phyloP scores from a whole-genome alignment of 1,284 basidiomycete genomes.

The Ceratobasidium sp. region DNA sequence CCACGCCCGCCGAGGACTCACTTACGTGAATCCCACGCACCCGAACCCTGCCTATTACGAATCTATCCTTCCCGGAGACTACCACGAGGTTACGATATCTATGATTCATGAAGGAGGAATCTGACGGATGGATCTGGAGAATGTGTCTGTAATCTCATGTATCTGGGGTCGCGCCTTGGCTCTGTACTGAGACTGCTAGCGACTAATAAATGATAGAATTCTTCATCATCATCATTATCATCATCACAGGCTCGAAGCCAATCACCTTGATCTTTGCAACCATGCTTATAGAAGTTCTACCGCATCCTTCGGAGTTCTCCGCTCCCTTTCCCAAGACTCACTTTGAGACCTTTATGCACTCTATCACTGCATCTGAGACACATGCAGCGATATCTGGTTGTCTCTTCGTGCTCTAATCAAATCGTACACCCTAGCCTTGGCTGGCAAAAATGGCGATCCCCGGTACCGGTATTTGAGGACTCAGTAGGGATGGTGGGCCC shows the following conservation, averaged over 20 bases:
- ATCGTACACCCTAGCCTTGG: conserved; percentile 82
- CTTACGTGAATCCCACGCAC: conserved; percentile 1
- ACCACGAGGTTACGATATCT: not conserved
- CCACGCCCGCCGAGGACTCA: conserved; percentile 8
- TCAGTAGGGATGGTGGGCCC: too few species aligned
- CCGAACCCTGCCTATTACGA: conserved; percentile 4
- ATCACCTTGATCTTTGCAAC: too few species aligned
- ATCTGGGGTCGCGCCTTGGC: conserved; percentile 4
- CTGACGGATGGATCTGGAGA: not conserved
- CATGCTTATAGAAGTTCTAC: too few species aligned
- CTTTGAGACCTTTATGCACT: conserved; percentile 1
- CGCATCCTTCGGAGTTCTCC: not conserved
- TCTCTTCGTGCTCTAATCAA: conserved; percentile 69
- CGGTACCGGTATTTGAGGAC: conserved; percentile 84
- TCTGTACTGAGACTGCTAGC: not conserved
- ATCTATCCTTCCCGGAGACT: conserved; percentile 2
- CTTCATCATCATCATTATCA: conserved; percentile 14
- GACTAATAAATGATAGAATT: conserved; percentile 12
- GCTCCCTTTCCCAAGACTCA: conserved; percentile 11
- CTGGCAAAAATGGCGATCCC: conserved; percentile 85
- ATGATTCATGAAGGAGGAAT: not conserved
- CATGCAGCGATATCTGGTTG: not conserved
- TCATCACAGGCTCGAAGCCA: not conserved
- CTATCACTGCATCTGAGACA: not conserved
- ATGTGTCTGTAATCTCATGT: not conserved